Evolutionary conservation across 73 alveolate species (phyloP), one percentile per base, ranked within the genome.

Genomic region (Paramecium tetraurelia): DNA sequence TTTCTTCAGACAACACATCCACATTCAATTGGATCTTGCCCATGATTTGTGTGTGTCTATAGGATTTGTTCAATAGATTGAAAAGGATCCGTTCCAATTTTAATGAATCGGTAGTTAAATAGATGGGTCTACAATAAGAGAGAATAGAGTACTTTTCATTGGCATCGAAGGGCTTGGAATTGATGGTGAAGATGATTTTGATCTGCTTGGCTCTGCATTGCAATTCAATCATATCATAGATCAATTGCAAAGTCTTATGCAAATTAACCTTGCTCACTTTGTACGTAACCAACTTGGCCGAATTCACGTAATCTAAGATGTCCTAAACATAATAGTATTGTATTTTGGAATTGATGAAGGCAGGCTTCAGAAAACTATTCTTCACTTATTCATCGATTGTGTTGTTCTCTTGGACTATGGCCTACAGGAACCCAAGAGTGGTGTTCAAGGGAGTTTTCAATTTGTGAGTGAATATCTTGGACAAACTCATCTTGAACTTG

Each of bases 381-480:
- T 63, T 63, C 9, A 63, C 46, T 63, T 27, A 63, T 63, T 63
- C 84, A 63, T 63, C 46, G 27, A 63, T 63, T 24, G 41, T 63
- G 11, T 27, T 63, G 31, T 63, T 63, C 29, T 63, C 84, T 33
- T 14, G 5, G 5, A 63, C 84, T 0, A 43, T 18, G 2, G 86
- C 86, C n/a, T 44, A 80, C 7, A 80, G 8, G 22, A 31, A 48
- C 1, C 90, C 90, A 7, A 80, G 9, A 3, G 90, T 43, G 8
- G 90, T 24, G 14, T 80, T 80, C 12, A 80, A 35, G 5, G 90
- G 90, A 5, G 90, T 80, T 44, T 46, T 80, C 18, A 80, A 46
- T 80, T 80, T 80, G 31, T 80, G 90, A 35, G 76, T 80, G 31
- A 80, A 80, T 44, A 72, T 72, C 11, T 72, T 72, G 14, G 68